Evolutionary conservation across 108 stramenopile genomes (phyloP).

Genomic region (Cylindrotheca closterium): DNA sequence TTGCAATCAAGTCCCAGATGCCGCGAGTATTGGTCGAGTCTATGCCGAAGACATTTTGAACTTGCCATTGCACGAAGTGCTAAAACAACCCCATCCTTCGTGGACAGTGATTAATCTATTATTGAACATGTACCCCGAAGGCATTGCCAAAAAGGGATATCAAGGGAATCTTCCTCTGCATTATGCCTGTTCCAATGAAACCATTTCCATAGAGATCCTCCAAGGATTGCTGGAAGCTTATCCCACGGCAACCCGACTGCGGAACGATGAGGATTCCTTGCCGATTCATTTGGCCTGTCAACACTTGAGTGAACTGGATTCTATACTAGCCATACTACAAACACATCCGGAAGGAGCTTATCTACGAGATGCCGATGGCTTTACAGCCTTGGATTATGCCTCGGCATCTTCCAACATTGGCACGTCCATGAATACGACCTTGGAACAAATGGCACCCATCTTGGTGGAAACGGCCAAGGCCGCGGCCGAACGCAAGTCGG

Average conservation of each 20-base stretch:
- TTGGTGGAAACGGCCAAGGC: conserved; percentile 25
- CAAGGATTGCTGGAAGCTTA: conserved; percentile 13
- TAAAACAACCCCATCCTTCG: conserved; percentile 12
- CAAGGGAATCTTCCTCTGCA: conserved; percentile 33
- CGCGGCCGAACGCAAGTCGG: conserved; percentile 1
- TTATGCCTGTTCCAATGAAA: conserved; percentile 19
- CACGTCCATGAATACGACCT: conserved; percentile 3
- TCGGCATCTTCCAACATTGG: too few species aligned
- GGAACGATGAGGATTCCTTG: conserved; percentile 10
- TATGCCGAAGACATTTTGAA: neutral
- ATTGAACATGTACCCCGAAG: conserved; percentile 4
- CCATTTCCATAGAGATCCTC: conserved; percentile 15
- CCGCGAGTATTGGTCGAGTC: neutral
- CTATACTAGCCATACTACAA: conserved; percentile 18
- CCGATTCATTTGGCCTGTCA: conserved; percentile 29
- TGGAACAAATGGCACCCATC: conserved; percentile 27
- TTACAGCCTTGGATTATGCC: conserved; percentile 28
- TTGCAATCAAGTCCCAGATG: conserved; percentile 3
- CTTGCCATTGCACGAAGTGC: conserved; percentile 18
- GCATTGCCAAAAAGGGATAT: conserved; percentile 8
- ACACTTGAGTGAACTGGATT: conserved; percentile 13
- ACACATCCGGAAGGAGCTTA: conserved; percentile 25
- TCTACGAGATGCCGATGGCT: conserved; percentile 13
- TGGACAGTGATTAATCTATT: conserved; percentile 19
- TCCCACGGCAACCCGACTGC: conserved; percentile 12